These are phyloP conservation scores for Lenwebbia sp. DNA, from an alignment of 345 rosid genomes.

Conservation along the genomic window DNA sequence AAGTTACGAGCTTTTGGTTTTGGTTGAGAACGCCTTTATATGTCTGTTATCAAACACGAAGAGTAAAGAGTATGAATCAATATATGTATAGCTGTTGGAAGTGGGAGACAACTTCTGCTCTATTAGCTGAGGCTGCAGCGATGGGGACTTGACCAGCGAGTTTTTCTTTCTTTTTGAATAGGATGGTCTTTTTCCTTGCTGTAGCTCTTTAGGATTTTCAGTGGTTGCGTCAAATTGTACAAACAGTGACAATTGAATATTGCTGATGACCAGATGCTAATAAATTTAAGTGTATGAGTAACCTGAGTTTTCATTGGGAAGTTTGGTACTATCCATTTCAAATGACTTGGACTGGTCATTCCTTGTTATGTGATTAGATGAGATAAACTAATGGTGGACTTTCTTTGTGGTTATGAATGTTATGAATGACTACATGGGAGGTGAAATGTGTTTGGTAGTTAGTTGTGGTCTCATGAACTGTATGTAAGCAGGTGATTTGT, in stretches of 20 bases:
- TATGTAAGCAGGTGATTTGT: background rate
- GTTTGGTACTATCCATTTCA: background rate
- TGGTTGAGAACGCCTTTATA: constrained; percentile 32
- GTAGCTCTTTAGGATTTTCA: constrained; percentile 18
- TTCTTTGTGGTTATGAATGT: background rate
- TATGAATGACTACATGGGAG: background rate
- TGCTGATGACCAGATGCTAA: background rate
- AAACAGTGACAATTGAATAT: constrained; percentile 2
- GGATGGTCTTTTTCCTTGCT: constrained; percentile 24
- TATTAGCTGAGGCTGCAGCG: constrained; percentile 39
- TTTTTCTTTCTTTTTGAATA: constrained; percentile 5
- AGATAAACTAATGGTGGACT: background rate
- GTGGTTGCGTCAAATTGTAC: background rate
- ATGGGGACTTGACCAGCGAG: constrained; percentile 28
- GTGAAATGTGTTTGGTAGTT: background rate
- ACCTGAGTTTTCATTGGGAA: background rate
- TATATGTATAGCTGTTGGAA: constrained; percentile 35
- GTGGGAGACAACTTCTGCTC: constrained; percentile 32
- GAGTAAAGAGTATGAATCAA: constrained; percentile 46
- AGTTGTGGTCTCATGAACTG: background rate
- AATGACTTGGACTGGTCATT: background rate
- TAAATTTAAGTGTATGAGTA: background rate
- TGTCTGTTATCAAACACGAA: constrained; percentile 35
- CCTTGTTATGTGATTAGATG: background rate
- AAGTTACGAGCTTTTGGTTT: constrained; percentile 55